Evolutionary conservation across 805 yeast genomes (phyloP), one percentile per base, ranked within the genome.

Genomic region (Starmerella apis): DNA sequence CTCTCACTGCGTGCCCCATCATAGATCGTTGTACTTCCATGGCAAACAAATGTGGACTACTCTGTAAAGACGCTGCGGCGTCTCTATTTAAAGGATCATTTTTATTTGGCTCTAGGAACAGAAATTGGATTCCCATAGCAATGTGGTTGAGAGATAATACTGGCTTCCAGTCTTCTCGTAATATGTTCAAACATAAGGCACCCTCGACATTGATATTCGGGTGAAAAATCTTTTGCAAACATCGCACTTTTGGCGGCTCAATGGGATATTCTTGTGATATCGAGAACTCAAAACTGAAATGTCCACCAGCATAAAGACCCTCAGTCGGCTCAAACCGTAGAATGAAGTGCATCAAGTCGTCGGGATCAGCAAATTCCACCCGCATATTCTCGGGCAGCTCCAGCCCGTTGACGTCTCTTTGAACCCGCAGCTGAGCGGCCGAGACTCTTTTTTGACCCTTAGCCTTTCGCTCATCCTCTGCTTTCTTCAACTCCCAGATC

Each of bases 151-250:
- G 68, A 51, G 83, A 84, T 57, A 90, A 71, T 0, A 87, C 95
- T 0, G 98, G 97, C 25, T 87, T 80, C 98, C 98, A 90, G 64
- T 90, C 97, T 64, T 88, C 95, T 58, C 97, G 71, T 52, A 90
- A 71, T 31, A 90, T 88, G 63, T 90, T 90, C 53, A 90, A 72
- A 63, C 98, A 90, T 5, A 90, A 84, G 62, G 87, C 90, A 0
- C 97, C 97, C 39, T 84, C 82, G 19, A 78, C 63, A 63, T 90
- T 96, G 56, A 90, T 90, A 62, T 90, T 90, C 11, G 98, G 98
- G 63, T 90, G 98, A 67, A 83, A 90, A 4, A 90, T 84, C 61
- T 74, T 79, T 47, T 79, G 75, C 27, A 71, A 47, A 59, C 94
- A 83, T 57, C 75, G 74, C 48, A 87, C 86, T 61, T 80, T 83